Evolutionary conservation across 805 yeast genomes (phyloP).

Genomic region (Teunomyces atbi): DNA sequence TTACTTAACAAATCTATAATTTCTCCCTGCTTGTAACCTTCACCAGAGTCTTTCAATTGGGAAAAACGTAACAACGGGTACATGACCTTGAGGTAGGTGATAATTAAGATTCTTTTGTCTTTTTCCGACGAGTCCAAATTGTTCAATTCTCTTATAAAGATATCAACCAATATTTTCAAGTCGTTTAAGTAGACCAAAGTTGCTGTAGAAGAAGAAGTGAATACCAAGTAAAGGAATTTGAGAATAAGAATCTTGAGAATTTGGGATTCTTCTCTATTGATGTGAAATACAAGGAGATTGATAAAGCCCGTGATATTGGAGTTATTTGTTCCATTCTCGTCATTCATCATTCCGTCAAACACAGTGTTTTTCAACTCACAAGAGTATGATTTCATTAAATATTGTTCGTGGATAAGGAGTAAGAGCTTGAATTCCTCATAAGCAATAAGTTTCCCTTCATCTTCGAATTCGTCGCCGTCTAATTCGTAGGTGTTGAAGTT

Average conservation of each 20-base stretch:
- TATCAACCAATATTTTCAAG: constrained; percentile 78
- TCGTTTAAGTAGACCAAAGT: constrained; percentile 81
- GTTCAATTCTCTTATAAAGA: constrained; percentile 73
- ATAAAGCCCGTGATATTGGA: constrained; percentile 59
- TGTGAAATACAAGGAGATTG: constrained; percentile 55
- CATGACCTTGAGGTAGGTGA: constrained; percentile 65
- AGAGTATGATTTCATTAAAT: constrained; percentile 57
- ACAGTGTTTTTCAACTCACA: constrained; percentile 45
- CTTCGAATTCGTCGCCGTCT: constrained; percentile 41
- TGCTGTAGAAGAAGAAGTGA: constrained; percentile 62
- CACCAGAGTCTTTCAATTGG: constrained; percentile 48
- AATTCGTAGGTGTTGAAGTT: constrained; percentile 34
- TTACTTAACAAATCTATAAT: constrained; percentile 50
- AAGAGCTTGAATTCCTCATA: constrained; percentile 69
- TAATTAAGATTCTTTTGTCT: constrained; percentile 50
- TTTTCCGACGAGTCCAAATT: constrained; percentile 60
- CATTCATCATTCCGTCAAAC: constrained; percentile 49
- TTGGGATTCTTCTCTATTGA: constrained; percentile 74
- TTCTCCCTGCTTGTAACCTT: constrained; percentile 58
- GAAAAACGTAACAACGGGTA: constrained; percentile 68
- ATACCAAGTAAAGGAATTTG: constrained; percentile 71
- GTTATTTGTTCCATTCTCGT: constrained; percentile 14
- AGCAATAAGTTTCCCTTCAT: constrained; percentile 51
- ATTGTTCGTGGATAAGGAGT: constrained; percentile 82
- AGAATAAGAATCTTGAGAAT: constrained; percentile 74